Evolutionary conservation across 495 filamentous ascomycete species (phyloP).

Genomic region (Platismatia glauca): DNA sequence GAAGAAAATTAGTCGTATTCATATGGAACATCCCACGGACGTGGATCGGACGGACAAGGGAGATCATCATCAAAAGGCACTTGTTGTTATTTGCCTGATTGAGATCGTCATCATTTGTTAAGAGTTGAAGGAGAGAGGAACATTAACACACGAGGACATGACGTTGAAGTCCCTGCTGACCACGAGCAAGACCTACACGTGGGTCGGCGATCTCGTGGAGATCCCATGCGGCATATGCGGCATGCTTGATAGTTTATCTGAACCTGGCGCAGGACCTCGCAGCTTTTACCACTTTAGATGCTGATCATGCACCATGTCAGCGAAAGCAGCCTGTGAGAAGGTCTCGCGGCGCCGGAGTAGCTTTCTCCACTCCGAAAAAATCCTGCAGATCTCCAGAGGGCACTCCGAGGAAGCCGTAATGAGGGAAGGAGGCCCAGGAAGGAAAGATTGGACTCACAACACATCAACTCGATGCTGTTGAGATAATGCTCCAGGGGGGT

Average conservation of each 20-base stretch:
- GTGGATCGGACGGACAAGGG: background rate
- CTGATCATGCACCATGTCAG: background rate
- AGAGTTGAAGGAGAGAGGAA: background rate
- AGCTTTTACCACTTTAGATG: conserved; percentile 5
- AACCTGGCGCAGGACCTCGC: background rate
- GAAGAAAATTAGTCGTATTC: background rate
- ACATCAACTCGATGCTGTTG: background rate
- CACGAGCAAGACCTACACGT: conserved; percentile 7
- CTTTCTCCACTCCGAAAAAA: background rate
- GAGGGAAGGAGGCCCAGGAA: conserved; percentile 6
- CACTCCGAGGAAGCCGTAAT: background rate
- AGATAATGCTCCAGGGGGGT: background rate
- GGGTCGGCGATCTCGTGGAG: conserved; percentile 1
- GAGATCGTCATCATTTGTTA: background rate
- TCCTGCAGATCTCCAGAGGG: conserved; percentile 3
- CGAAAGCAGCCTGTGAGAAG: background rate
- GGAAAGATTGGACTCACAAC: background rate
- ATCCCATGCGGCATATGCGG: background rate
- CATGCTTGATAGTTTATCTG: background rate
- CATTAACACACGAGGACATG: background rate
- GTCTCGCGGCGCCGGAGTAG: background rate
- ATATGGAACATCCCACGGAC: background rate
- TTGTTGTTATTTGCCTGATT: background rate
- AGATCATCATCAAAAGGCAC: background rate
- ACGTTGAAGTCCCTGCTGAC: background rate